Base-by-base conservation (phyloP, 2,329 filamentous ascomycete genomes). In the Thelonectria rubi region DNA sequence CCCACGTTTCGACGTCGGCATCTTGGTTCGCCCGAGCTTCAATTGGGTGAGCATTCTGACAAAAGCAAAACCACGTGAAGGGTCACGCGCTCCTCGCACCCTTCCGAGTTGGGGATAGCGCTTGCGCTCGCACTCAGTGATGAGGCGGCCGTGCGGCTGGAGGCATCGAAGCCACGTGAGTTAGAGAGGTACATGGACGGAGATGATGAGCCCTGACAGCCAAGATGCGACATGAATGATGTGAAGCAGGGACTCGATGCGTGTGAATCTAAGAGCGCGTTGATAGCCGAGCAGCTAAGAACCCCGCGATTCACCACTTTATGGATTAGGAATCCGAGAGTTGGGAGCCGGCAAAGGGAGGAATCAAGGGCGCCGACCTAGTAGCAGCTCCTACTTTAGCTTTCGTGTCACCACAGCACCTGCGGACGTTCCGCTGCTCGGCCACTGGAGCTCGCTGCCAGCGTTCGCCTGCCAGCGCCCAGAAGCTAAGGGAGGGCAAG, bases 61-160 rank as follows among this genome's bases (percentile, higher is more conserved):
- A 40, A 62, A 57, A 58, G 49, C 34, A 53, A 49, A 46, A 37
- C 20, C 59, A 62, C 59, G 59, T 62, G 59, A 24, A 62, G 17
- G 48, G 51, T 63, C 60, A 63, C 60, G 55, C 51, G 60, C 30
- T 30, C 20, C 11, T 11, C 15, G 4, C 20, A 8, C 17, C 20
- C 51, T 59, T 63, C 47, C 42, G 2, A 11, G 10, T 53, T 8
- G 14, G 39, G 55, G 10, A 42, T 63, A 59, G 60, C 21, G 55
- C 51, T 17, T 3, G 15, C n/a, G 60, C 20, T 45, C 46, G 45
- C 51, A 26, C 51, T 18, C 47, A n/a, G 48, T 40, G 32, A 57
- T 15, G 53, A 55, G 20, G 59, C 20, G 53, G 48, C 58, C 24
- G 42, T 52, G 58, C 54, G 43, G 58, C 17, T 37, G 43, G 43